phyloP scores from a whole-genome alignment of 208 protist genomes.

The Naegleria lovaniensis region DNA sequence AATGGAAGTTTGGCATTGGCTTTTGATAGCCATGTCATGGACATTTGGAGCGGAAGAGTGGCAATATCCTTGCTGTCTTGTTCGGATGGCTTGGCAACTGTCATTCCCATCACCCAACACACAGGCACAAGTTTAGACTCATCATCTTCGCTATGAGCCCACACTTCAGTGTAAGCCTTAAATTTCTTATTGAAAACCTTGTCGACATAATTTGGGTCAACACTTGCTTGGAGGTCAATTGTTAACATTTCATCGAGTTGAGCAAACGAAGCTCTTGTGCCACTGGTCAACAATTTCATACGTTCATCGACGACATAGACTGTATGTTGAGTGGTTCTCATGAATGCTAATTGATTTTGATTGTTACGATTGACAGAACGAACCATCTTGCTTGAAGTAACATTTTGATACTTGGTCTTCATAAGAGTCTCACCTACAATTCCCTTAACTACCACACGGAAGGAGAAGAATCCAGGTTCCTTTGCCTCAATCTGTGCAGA shows the following conservation, averaged over 20 bases:
- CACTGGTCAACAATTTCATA: background rate
- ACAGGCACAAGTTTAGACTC: background rate
- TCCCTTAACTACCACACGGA: background rate
- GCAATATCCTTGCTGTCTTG: background rate
- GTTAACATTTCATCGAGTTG: background rate
- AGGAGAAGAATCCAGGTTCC: background rate
- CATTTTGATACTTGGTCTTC: background rate
- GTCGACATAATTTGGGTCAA: background rate
- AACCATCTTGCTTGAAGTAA: too few species aligned
- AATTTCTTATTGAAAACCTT: background rate
- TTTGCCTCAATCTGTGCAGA: background rate
- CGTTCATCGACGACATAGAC: background rate
- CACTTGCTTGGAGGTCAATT: background rate
- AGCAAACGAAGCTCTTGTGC: too few species aligned
- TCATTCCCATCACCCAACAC: background rate
- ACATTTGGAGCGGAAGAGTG: background rate
- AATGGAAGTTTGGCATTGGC: background rate
- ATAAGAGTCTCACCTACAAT: background rate
- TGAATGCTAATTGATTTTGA: background rate
- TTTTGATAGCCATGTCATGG: background rate
- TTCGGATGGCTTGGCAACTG: background rate
- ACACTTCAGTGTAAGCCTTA: conserved; percentile 20
- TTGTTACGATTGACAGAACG: background rate
- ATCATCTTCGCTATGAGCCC: background rate
- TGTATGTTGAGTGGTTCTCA: background rate